A percentile compares a stretch with the other conserved stretches of the same genome.
These are phyloP conservation scores for Fusarium ramigenum DNA, from an alignment of 2,329 filamentous ascomycete species.

Conservation along the genomic window DNA sequence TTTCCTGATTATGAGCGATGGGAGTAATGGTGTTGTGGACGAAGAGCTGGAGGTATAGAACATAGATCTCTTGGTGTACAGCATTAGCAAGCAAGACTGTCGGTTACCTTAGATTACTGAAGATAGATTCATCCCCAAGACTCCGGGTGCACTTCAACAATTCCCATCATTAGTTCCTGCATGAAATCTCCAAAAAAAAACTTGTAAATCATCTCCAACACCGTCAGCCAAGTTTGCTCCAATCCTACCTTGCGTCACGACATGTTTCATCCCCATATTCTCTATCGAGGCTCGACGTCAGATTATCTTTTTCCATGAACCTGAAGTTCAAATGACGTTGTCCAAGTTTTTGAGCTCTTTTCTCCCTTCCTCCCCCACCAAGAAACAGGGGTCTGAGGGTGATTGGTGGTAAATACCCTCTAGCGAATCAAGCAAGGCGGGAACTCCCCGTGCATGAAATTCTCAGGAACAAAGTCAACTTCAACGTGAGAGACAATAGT, in stretches of 20 bases:
- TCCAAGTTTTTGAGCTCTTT: background rate
- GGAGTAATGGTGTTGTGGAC: too few species aligned
- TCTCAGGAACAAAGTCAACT: background rate
- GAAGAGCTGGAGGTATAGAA: too few species aligned
- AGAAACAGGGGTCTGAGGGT: constrained; percentile 3
- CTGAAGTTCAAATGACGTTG: constrained; percentile 9
- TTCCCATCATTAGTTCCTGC: background rate
- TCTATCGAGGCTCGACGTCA: background rate
- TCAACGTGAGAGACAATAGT: background rate
- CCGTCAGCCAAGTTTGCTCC: background rate
- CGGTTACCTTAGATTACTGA: too few species aligned
- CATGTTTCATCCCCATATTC: constrained; percentile 3
- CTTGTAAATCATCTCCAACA: background rate
- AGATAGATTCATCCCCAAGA: too few species aligned
- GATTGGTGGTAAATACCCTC: constrained; percentile 9
- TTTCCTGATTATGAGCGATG: constrained; percentile 66
- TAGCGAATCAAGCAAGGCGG: background rate
- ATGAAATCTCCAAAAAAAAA: background rate
- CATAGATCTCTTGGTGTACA: background rate
- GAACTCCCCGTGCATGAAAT: background rate
- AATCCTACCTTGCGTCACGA: background rate
- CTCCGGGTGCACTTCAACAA: background rate
- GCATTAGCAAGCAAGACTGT: background rate
- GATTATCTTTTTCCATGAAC: background rate
- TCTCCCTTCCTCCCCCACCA: background rate